A percentile compares a stretch with the other conserved stretches of the same genome.
phyloP scores from a whole-genome alignment of 1,284 basidiomycete genomes.

The Ustilago esculenta region DNA sequence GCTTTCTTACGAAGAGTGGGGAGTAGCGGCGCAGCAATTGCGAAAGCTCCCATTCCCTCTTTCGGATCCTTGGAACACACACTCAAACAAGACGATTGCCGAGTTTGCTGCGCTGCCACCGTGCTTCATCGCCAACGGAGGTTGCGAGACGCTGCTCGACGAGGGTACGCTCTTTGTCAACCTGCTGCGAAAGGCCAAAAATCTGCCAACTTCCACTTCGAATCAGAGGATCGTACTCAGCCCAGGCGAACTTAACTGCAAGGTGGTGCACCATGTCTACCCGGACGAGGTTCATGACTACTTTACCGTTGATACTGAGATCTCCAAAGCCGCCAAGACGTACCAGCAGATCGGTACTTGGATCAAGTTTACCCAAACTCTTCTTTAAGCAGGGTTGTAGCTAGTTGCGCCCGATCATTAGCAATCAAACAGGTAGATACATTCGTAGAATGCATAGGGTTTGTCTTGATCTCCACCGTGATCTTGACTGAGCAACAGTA shows the following conservation, averaged over 20 bases:
- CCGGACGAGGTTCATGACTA: constrained; percentile 49
- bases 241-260: constrained; percentile 41
- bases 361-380: constrained; percentile 45
- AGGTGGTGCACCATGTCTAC: constrained; percentile 27
- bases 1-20: constrained; percentile 54
- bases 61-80: constrained; percentile 44
- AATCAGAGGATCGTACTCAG: constrained; percentile 30
- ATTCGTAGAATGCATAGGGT: too few species aligned
- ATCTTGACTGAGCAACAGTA: too few species aligned
- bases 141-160: constrained; percentile 38
- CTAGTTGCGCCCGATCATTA: background rate
- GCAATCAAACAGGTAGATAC: background rate
- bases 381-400: constrained; percentile 8
- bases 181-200: constrained; percentile 48
- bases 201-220: constrained; percentile 41
- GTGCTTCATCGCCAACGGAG: constrained; percentile 45
- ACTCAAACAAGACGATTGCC: constrained; percentile 34
- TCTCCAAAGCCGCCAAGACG: constrained; percentile 29
- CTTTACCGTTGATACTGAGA: constrained; percentile 47
- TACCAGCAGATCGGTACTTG: constrained; percentile 52
- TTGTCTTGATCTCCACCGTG: background rate
- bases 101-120: constrained; percentile 38
- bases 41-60: constrained; percentile 29
- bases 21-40: constrained; percentile 37
- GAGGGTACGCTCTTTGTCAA: constrained; percentile 51